Evolutionary conservation across 345 rosid genomes (phyloP).

Genomic region (Arabidopsis suecica): DNA sequence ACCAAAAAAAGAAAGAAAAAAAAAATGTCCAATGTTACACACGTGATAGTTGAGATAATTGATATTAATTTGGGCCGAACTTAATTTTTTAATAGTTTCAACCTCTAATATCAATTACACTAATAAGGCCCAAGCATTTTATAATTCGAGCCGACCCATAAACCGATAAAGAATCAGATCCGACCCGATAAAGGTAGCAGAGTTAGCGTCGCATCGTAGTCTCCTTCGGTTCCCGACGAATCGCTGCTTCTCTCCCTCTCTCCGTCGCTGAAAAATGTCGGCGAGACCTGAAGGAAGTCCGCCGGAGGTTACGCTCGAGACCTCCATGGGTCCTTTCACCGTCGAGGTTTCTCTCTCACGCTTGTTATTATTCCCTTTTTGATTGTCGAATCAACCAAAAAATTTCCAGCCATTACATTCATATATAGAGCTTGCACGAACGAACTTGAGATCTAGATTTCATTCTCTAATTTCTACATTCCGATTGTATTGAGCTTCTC

Average conservation of each 20-base stretch:
- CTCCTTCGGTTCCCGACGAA: slow-evolving; percentile 5
- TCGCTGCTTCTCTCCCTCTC: slow-evolving; percentile 22
- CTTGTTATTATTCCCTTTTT: background rate
- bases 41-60: too few species aligned
- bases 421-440: slow-evolving; percentile 12
- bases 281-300: slow-evolving; percentile 79
- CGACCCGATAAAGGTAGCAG: slow-evolving; percentile 36
- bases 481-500: background rate
- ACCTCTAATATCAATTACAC: background rate
- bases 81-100: too few species aligned
- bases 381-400: slow-evolving; percentile 20
- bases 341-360: slow-evolving; percentile 62
- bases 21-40: too few species aligned
- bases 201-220: background rate
- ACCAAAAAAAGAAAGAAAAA: too few species aligned
- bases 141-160: slow-evolving; percentile 29
- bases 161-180: slow-evolving; percentile 32
- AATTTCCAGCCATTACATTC: background rate
- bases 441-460: slow-evolving; percentile 29
- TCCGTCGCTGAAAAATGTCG: slow-evolving; percentile 56
- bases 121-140: slow-evolving; percentile 8
- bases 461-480: background rate
- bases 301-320: slow-evolving; percentile 92
- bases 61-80: too few species aligned
- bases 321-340: slow-evolving; percentile 91